Conservation (phyloP, 2,329 filamentous ascomycete genomes). For the Trichoderma guizhouense region DNA sequence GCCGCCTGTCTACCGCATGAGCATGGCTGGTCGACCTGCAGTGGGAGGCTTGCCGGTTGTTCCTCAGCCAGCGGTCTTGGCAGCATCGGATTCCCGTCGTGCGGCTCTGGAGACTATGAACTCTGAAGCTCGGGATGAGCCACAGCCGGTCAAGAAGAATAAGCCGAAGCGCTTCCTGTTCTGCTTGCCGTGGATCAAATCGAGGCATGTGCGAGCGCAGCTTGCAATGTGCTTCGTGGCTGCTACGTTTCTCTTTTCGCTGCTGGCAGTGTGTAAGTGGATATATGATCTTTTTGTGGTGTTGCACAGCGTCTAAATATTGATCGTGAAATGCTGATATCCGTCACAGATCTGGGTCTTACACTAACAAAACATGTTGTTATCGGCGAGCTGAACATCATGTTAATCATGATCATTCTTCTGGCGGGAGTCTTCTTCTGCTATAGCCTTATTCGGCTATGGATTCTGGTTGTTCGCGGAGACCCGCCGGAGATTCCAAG, state of each 20-base stretch:
- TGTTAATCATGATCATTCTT: slow-evolving; percentile 75
- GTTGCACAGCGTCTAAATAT: not conserved
- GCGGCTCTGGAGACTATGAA: not conserved
- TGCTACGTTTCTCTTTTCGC: slow-evolving; percentile 56
- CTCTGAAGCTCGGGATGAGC: not conserved
- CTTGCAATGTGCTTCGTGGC: slow-evolving; percentile 63
- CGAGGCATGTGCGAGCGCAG: slow-evolving; percentile 51
- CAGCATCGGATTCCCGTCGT: not conserved
- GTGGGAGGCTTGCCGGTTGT: not conserved
- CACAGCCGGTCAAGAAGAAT: not conserved
- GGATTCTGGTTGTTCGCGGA: slow-evolving; percentile 59
- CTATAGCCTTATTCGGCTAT: slow-evolving; percentile 71
- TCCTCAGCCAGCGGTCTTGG: not conserved
- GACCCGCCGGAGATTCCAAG: slow-evolving; percentile 30
- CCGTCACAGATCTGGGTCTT: slow-evolving; percentile 64
- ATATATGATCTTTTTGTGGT: not conserved
- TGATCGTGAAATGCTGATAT: not conserved
- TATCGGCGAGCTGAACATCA: slow-evolving; percentile 70
- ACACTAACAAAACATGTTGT: slow-evolving; percentile 61
- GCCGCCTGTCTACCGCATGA: not conserved
- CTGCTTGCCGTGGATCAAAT: slow-evolving; percentile 55
- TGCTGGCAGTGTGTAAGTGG: slow-evolving; percentile 64
- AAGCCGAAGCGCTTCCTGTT: slow-evolving; percentile 46
- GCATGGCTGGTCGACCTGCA: not conserved
- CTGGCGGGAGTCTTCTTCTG: slow-evolving; percentile 75